Conservation (phyloP, 352 stramenopile genomes). For the Blastocystis sp. region DNA sequence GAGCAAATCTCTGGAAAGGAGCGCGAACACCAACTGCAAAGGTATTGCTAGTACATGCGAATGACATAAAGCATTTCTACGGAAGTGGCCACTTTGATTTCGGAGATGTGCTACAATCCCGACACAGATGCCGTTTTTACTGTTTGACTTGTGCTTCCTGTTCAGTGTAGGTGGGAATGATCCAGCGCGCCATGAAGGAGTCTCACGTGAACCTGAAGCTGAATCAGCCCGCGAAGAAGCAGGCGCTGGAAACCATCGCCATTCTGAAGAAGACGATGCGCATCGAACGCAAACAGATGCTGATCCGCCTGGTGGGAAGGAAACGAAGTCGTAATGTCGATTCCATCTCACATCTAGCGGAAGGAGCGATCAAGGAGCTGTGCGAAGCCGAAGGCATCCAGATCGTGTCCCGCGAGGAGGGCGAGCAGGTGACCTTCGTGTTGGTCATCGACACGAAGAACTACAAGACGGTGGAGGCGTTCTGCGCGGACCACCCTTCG, state of each 20-base stretch:
- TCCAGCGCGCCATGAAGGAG: slow-evolving; percentile 91
- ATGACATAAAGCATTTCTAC: slow-evolving; percentile 79
- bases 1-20: slow-evolving; percentile 94
- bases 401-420: neutral
- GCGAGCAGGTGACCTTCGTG: neutral
- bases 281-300: slow-evolving; percentile 93
- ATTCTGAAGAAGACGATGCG: slow-evolving; percentile 86
- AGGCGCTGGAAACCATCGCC: slow-evolving; percentile 92
- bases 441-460: slow-evolving; percentile 25
- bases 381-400: neutral
- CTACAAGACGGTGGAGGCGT: slow-evolving; percentile 34
- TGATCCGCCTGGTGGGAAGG: slow-evolving; percentile 62
- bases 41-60: slow-evolving; percentile 72
- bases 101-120: slow-evolving; percentile 93
- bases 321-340: neutral
- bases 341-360: slow-evolving; percentile 2
- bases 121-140: slow-evolving; percentile 89
- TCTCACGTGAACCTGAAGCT: slow-evolving; percentile 90
- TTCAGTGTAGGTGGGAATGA: slow-evolving; percentile 81
- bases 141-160: slow-evolving; percentile 71
- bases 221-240: slow-evolving; percentile 89
- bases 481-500: slow-evolving; percentile 8
- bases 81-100: slow-evolving; percentile 92
- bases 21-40: slow-evolving; percentile 85
- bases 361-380: neutral